Evolutionary conservation across 208 protist species (phyloP).

Genomic region (Trypanosoma brucei): DNA sequence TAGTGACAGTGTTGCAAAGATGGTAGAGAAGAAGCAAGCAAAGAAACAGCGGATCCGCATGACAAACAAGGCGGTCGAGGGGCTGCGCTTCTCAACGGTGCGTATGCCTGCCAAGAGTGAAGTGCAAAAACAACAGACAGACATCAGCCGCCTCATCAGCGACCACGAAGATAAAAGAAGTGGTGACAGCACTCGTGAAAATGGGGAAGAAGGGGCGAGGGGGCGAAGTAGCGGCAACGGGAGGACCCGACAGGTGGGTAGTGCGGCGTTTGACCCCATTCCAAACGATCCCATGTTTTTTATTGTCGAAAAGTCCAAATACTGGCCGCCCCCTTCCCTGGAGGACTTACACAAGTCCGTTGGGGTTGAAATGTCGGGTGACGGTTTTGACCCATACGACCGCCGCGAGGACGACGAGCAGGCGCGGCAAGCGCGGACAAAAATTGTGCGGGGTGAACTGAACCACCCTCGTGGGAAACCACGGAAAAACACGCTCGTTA

Average conservation of each 20-base stretch:
- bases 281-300: conserved; percentile 68
- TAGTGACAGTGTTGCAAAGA: conserved; percentile 2
- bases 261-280: conserved; percentile 66
- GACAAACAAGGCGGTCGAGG: conserved; percentile 76
- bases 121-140: conserved; percentile 31
- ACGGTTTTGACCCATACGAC: conserved; percentile 83
- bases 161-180: conserved; percentile 1
- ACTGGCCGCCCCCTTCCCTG: conserved; percentile 70
- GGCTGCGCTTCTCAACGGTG: conserved; percentile 70
- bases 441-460: conserved; percentile 68
- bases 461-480: conserved; percentile 81
- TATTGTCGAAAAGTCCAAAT: conserved; percentile 49
- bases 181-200: neutral
- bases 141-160: conserved; percentile 54
- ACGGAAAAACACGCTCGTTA: conserved; percentile 48
- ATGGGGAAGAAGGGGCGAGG: neutral
- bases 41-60: conserved; percentile 67
- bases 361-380: conserved; percentile 31
- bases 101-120: conserved; percentile 56
- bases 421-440: conserved; percentile 45
- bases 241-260: neutral
- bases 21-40: conserved; percentile 18
- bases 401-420: conserved; percentile 58
- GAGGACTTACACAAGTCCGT: conserved; percentile 48
- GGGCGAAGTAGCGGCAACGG: conserved; percentile 1